A percentile compares a stretch with the other conserved stretches of the same genome.
Conservation (phyloP, 129 eudicot species). For the Flaveria robusta region DNA sequence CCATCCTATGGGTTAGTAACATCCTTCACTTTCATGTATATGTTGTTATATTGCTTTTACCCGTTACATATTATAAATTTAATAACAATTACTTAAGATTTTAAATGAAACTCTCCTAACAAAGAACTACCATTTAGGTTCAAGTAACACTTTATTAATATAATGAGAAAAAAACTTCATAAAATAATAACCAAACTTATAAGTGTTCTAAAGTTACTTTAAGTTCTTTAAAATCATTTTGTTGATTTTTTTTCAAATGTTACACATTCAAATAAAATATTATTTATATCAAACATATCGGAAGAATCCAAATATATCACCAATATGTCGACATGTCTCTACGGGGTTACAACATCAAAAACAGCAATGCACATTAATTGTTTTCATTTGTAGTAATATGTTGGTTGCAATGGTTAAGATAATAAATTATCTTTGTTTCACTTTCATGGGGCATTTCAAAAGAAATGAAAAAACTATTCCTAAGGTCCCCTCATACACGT, state of each 20-base stretch:
- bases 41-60: not conserved
- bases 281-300: too few species aligned
- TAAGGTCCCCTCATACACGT: conserved; percentile 24
- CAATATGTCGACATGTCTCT: too few species aligned
- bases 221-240: too few species aligned
- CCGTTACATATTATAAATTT: not conserved
- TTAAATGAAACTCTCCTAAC: not conserved
- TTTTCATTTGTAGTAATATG: not conserved
- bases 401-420: not conserved
- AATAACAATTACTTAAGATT: not conserved
- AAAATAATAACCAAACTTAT: too few species aligned
- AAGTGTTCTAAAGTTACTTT: too few species aligned
- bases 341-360: too few species aligned
- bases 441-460: not conserved
- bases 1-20: conserved; percentile 67
- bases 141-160: not conserved
- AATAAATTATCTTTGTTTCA: not conserved
- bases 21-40: not conserved
- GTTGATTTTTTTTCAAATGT: too few species aligned
- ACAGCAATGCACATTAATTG: not conserved
- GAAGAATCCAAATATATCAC: too few species aligned
- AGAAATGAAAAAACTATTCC: conserved; percentile 1
- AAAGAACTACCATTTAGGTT: not conserved
- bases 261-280: too few species aligned
- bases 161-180: too few species aligned